phyloP scores from a whole-genome alignment of 1,139 yeast genomes.

The Candida neerlandica region DNA sequence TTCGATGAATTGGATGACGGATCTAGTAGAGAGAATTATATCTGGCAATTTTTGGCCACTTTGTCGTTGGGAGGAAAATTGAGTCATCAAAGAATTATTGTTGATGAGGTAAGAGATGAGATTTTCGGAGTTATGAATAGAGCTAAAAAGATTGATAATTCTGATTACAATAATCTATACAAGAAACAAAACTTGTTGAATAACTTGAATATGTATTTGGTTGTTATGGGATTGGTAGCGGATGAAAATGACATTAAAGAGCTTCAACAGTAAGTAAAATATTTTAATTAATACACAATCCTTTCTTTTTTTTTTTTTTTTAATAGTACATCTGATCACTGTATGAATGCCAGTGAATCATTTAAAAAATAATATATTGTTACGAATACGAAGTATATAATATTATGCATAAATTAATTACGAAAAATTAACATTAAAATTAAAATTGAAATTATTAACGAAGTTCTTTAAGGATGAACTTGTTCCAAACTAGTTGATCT shows the following conservation, averaged over 20 bases:
- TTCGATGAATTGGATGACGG: conserved; percentile 63
- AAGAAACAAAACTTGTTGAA: conserved; percentile 68
- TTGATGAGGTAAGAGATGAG: conserved; percentile 92
- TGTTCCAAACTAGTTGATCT: conserved; percentile 3
- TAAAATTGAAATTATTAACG: background rate
- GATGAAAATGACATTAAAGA: conserved; percentile 66
- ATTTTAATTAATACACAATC: background rate
- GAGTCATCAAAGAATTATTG: conserved; percentile 91
- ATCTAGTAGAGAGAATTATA: conserved; percentile 61
- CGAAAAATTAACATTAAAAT: no score
- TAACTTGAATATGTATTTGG: conserved; percentile 88
- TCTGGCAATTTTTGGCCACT: conserved; percentile 97
- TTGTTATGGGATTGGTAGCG: conserved; percentile 95
- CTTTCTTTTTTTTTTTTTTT: background rate
- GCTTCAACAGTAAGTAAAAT: conserved; percentile 26
- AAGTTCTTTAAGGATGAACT: background rate
- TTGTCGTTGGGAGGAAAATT: conserved; percentile 90
- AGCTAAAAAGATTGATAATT: conserved; percentile 67
- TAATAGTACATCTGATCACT: no score
- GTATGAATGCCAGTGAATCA: background rate
- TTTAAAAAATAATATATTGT: background rate
- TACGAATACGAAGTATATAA: background rate
- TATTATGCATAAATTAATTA: background rate
- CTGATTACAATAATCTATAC: conserved; percentile 56
- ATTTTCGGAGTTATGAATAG: conserved; percentile 86